Evolutionary conservation across 2,329 filamentous ascomycete genomes (phyloP).

Genomic region (Hypoxylon sp.): DNA sequence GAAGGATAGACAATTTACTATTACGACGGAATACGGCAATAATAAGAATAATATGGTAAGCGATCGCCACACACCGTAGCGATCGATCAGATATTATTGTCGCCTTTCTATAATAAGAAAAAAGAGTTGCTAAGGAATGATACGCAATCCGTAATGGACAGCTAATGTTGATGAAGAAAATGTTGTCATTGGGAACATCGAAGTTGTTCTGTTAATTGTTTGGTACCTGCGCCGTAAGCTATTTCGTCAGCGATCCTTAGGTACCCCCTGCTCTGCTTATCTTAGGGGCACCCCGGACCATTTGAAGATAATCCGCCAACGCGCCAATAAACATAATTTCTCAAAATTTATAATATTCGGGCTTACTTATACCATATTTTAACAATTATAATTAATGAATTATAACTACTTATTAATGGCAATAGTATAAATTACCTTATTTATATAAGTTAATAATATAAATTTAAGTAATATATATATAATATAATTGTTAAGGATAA

Average conservation of each 20-base stretch:
- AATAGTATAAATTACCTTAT: no score
- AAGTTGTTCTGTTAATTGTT: neutral
- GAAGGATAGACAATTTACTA: slow-evolving; percentile 9
- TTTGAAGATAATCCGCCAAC: no score
- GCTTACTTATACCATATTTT: no score
- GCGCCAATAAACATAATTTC: no score
- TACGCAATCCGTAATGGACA: slow-evolving; percentile 21
- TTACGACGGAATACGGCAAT: slow-evolving; percentile 1
- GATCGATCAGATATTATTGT: slow-evolving; percentile 11
- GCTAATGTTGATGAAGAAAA: slow-evolving; percentile 26
- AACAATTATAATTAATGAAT: no score
- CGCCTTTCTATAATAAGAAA: slow-evolving; percentile 10
- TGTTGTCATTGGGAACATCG: slow-evolving; percentile 21
- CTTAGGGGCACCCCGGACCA: no score
- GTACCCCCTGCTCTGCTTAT: slow-evolving; percentile 13
- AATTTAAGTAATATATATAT: no score
- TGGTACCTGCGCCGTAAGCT: slow-evolving; percentile 18
- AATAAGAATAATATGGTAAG: slow-evolving; percentile 13
- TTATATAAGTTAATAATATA: no score
- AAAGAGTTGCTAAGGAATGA: slow-evolving; percentile 22
- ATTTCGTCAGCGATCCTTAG: slow-evolving; percentile 20
- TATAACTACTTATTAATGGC: no score
- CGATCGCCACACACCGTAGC: neutral
- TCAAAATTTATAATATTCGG: no score
- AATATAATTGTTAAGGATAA: no score